Evolutionary conservation across 1,284 basidiomycete species (phyloP), one percentile per base, ranked within the genome.

Genomic region (Pseudozyma sp.): DNA sequence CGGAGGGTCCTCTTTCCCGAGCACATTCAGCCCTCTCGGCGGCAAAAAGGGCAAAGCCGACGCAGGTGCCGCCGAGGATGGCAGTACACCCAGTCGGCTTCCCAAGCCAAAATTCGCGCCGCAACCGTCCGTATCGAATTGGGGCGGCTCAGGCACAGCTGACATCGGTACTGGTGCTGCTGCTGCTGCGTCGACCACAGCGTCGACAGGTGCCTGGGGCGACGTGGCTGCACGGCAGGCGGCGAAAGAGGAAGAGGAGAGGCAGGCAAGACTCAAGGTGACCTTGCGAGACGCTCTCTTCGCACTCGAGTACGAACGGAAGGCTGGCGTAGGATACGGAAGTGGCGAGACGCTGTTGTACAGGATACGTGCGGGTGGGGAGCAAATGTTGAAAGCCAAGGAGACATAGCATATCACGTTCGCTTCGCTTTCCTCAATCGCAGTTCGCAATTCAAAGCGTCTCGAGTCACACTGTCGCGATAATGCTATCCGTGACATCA

Each of bases 21-120:
- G 58, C 40, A 49, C 61, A 10, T 62, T 67, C 39, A 66, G 72
- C 45, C 63, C 63, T 2, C 33, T 73, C 5, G 66, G 64, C 3
- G 56, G 46, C 17, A 73, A 70, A 34, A 77, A 71, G 54, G 54
- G 48, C 3, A 77, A 77, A 35, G 40, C 42, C n/a, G 62, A 62
- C 19, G 40, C 56, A 39, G 51, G 49, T 11, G 54, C 31, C 37
- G 59, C 24, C 30, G 73, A 75, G 7, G 69, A 52, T 30, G 60
- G n/a, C 8, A 52, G 46, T 16, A 53, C 64, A 39, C 44, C 58
- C 3, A 66, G 61, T 33, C 40, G 64, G 5, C 65, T 83, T 30
- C 81, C 81, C 30, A 78, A 78, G 39, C 81, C 81, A 33, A 76
- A 79, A 24, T 83, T 83, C 47, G 81, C 79, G 19, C 80, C 81